phyloP scores from a whole-genome alignment of 2,329 filamentous ascomycete species.

The Botrytis porri region DNA sequence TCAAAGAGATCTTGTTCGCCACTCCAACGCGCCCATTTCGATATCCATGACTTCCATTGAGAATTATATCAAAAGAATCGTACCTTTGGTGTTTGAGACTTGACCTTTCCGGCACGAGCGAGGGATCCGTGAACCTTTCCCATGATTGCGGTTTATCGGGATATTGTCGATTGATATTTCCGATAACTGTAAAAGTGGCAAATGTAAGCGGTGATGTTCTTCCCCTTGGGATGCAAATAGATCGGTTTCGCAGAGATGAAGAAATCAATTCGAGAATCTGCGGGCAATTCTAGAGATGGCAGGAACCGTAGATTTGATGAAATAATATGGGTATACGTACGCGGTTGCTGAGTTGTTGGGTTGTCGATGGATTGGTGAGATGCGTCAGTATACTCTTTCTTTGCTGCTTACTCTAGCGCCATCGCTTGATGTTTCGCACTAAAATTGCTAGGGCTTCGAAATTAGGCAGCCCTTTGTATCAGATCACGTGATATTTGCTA shows the following conservation, averaged over 20 bases:
- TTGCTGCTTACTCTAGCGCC: not conserved
- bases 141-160: slow-evolving; percentile 59
- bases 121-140: slow-evolving; percentile 93
- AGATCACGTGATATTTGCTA: not conserved
- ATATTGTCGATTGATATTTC: slow-evolving; percentile 27
- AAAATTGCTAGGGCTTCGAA: slow-evolving; percentile 12
- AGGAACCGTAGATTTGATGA: not conserved
- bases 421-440: slow-evolving; percentile 12
- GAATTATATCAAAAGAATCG: slow-evolving; percentile 38
- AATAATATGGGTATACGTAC: slow-evolving; percentile 18
- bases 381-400: slow-evolving; percentile 3
- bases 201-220: slow-evolving; percentile 13
- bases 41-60: slow-evolving; percentile 10
- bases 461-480: not conserved
- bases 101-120: slow-evolving; percentile 96
- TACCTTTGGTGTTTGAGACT: slow-evolving; percentile 93
- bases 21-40: not conserved
- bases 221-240: not conserved
- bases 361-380: slow-evolving; percentile 12
- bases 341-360: slow-evolving; percentile 17
- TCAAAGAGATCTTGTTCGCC: not conserved
- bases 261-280: slow-evolving; percentile 10
- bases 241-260: not conserved
- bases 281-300: not conserved
- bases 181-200: slow-evolving; percentile 32